Percentiles rank a stretch among this genome's conserved stretches.
phyloP scores from a whole-genome alignment of 331 rosid species.

The Erythrophleum ivorense region DNA sequence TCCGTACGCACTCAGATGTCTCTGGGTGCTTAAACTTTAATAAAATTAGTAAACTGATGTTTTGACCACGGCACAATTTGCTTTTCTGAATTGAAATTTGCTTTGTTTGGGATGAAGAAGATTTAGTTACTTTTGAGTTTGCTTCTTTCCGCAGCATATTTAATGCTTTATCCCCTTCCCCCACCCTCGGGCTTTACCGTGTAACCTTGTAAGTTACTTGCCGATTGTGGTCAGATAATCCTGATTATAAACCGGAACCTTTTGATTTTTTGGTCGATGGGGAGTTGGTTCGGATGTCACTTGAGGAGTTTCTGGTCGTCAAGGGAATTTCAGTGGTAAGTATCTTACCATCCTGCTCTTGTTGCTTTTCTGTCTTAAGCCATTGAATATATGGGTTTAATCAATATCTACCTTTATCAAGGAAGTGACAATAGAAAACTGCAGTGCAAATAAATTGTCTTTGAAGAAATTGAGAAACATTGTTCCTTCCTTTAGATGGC shows the following conservation, averaged over 20 bases:
- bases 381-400: background rate
- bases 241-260: slow-evolving; percentile 65
- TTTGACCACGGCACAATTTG: background rate
- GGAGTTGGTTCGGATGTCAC: slow-evolving; percentile 85
- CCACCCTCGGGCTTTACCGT: background rate
- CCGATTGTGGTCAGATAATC: slow-evolving; percentile 45
- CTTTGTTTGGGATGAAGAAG: background rate
- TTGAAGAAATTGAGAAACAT: background rate
- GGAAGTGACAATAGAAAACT: background rate
- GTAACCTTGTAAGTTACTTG: background rate
- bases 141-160: background rate
- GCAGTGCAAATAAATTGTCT: background rate
- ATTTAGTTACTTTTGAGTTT: background rate
- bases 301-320: slow-evolving; percentile 82
- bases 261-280: slow-evolving; percentile 92
- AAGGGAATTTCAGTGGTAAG: slow-evolving; percentile 86
- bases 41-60: background rate
- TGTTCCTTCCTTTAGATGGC: background rate
- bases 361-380: background rate
- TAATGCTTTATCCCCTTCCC: background rate
- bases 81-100: background rate
- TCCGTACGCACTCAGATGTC: background rate
- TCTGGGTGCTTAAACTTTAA: background rate
- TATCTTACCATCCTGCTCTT: background rate
- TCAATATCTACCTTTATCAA: background rate